Evolutionary conservation across 768 basidiomycete species (phyloP).

Genomic region (Lactarius sp.): DNA sequence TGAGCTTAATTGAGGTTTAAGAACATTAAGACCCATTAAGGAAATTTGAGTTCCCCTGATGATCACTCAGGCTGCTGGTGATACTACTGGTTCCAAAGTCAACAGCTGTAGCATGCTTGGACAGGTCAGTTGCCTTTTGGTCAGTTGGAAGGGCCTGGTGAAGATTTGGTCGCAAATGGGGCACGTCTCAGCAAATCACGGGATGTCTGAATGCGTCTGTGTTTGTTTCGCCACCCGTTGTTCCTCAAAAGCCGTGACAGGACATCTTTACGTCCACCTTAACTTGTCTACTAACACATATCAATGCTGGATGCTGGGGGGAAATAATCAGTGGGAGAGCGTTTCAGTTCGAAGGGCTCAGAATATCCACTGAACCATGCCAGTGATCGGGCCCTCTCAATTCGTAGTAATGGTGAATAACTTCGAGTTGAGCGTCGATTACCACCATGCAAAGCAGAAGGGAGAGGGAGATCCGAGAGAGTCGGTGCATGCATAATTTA

Average conservation of each 20-base stretch:
- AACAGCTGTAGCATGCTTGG: too few species aligned
- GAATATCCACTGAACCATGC: slow-evolving; percentile 2
- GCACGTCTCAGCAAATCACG: too few species aligned
- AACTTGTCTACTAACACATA: background rate
- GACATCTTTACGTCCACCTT: slow-evolving; percentile 4
- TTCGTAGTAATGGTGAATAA: background rate
- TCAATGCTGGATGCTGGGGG: background rate
- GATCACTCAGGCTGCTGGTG: too few species aligned
- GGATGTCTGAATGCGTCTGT: too few species aligned
- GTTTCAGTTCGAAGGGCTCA: background rate
- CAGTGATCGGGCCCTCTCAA: background rate
- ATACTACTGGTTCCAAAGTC: too few species aligned
- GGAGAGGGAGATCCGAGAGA: background rate
- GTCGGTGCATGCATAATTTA: background rate
- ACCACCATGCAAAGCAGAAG: background rate
- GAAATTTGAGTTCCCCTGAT: too few species aligned
- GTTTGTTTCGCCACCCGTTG: background rate
- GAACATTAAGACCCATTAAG: too few species aligned
- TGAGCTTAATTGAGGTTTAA: too few species aligned
- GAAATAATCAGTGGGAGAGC: background rate
- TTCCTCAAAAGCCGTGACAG: background rate
- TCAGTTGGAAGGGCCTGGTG: too few species aligned
- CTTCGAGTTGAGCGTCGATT: background rate
- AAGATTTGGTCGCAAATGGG: too few species aligned
- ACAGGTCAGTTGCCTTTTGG: too few species aligned